Conservation (phyloP, 2,329 filamentous ascomycete species). For the Colletotrichum cordylinicola region DNA sequence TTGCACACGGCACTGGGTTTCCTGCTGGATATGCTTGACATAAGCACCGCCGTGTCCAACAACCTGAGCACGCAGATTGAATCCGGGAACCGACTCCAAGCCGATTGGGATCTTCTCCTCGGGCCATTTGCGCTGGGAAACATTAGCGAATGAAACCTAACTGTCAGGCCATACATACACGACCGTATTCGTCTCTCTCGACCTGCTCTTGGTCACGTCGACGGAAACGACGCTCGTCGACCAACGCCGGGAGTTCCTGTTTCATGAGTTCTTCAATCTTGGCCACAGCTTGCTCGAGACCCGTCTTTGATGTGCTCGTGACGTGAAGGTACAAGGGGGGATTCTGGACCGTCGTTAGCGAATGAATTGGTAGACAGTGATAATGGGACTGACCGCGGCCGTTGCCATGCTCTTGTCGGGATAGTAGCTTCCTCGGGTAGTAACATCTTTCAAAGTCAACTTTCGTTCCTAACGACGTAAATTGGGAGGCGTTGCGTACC, state of each 20-base stretch:
- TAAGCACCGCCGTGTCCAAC: constrained; percentile 94
- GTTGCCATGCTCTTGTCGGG: constrained; percentile 98
- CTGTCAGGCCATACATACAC: constrained; percentile 62
- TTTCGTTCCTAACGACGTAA: constrained; percentile 56
- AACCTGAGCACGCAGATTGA: constrained; percentile 95
- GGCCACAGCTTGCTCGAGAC: constrained; percentile 85
- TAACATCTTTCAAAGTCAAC: constrained; percentile 86
- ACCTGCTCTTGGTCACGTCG: constrained; percentile 81
- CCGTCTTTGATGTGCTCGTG: constrained; percentile 89
- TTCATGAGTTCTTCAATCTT: constrained; percentile 97
- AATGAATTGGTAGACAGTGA: not conserved
- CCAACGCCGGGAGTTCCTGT: constrained; percentile 91
- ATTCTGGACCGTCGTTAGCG: constrained; percentile 61
- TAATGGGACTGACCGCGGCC: constrained; percentile 75
- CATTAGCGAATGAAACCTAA: constrained; percentile 15
- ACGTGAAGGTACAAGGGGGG: constrained; percentile 95
- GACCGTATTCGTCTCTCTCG: constrained; percentile 89
- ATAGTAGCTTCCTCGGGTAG: constrained; percentile 94
- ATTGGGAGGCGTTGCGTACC: constrained; percentile 78
- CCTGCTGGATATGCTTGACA: constrained; percentile 97
- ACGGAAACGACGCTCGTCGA: constrained; percentile 92
- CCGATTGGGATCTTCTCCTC: constrained; percentile 93
- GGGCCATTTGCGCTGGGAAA: constrained; percentile 92
- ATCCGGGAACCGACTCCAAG: constrained; percentile 89
- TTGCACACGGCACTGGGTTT: constrained; percentile 94